A percentile compares a stretch with the other conserved stretches of the same genome.
phyloP scores from a whole-genome alignment of 169 alveolate species.

The Plasmodium knowlesi region DNA sequence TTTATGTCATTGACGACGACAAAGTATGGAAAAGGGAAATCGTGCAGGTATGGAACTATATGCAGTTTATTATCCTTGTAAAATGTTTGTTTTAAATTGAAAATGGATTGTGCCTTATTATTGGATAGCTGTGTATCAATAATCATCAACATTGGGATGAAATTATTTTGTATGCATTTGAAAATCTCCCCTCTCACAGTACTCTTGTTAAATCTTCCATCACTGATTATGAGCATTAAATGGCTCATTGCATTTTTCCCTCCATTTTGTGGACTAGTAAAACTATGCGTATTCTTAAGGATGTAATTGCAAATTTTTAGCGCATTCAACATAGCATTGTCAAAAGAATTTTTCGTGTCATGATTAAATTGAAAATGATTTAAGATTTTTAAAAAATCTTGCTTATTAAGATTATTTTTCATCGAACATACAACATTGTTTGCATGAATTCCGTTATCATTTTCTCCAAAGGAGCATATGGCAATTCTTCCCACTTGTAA shows the following conservation, averaged over 20 bases:
- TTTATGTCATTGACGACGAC: slow-evolving; percentile 92
- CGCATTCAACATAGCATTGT: slow-evolving; percentile 85
- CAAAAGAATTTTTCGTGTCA: slow-evolving; percentile 82
- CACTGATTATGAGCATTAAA: slow-evolving; percentile 94
- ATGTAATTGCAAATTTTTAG: slow-evolving; percentile 86
- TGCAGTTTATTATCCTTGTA: slow-evolving; percentile 89
- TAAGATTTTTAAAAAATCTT: slow-evolving; percentile 76
- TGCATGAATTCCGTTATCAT: slow-evolving; percentile 72
- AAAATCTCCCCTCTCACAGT: slow-evolving; percentile 90
- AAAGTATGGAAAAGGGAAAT: slow-evolving; percentile 97
- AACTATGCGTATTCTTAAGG: slow-evolving; percentile 49
- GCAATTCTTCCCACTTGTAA: slow-evolving; percentile 90
- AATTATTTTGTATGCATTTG: slow-evolving; percentile 88
- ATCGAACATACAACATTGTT: slow-evolving; percentile 69
- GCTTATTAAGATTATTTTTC: slow-evolving; percentile 59
- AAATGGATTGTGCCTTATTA: slow-evolving; percentile 84
- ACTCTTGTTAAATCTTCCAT: slow-evolving; percentile 97
- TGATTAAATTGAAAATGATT: slow-evolving; percentile 84
- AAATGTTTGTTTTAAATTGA: slow-evolving; percentile 86
- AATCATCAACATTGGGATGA: slow-evolving; percentile 91
- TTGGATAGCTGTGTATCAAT: slow-evolving; percentile 85
- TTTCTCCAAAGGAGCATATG: slow-evolving; percentile 84
- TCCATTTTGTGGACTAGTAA: slow-evolving; percentile 62
- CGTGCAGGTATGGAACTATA: slow-evolving; percentile 93
- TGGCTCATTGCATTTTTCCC: slow-evolving; percentile 82